A percentile compares a stretch with the other conserved stretches of the same genome.
These are phyloP conservation scores for Fusarium floridanum DNA, from an alignment of 2,329 filamentous ascomycete species.

Conservation along the genomic window DNA sequence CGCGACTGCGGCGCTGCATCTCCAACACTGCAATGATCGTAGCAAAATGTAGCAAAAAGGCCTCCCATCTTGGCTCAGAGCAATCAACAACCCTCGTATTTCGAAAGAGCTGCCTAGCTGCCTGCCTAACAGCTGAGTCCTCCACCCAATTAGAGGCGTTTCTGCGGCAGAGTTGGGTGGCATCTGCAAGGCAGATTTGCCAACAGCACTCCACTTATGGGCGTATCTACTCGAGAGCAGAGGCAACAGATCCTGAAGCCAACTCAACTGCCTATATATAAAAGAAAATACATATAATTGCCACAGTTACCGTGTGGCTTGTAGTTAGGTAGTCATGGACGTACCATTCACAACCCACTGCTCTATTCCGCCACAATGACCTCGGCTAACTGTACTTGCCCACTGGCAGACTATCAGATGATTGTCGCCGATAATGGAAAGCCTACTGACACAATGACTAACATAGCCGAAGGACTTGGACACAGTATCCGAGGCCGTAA, in stretches of 20 bases:
- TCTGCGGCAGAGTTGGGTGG: background rate
- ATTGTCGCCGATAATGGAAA: background rate
- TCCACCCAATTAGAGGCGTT: background rate
- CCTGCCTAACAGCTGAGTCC: background rate
- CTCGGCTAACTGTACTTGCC: background rate
- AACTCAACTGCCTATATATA: background rate
- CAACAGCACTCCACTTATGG: background rate
- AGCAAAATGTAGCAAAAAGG: background rate
- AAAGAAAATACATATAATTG: background rate
- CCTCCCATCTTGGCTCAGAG: background rate
- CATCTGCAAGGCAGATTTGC: slow-evolving; percentile 1
- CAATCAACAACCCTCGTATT: background rate
- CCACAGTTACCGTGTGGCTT: background rate
- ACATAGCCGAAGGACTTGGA: background rate
- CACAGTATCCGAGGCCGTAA: background rate
- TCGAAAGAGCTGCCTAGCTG: background rate
- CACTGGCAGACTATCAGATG: background rate
- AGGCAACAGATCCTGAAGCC: background rate
- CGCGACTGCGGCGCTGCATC: background rate
- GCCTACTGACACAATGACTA: background rate
- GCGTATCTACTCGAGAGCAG: background rate
- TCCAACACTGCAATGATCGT: background rate
- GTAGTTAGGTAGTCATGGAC: background rate
- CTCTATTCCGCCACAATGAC: background rate
- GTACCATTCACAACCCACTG: background rate